These are phyloP conservation scores for Zea mays DNA, from an alignment of 176 grass and related monocot genomes.

Conservation along the genomic window DNA sequence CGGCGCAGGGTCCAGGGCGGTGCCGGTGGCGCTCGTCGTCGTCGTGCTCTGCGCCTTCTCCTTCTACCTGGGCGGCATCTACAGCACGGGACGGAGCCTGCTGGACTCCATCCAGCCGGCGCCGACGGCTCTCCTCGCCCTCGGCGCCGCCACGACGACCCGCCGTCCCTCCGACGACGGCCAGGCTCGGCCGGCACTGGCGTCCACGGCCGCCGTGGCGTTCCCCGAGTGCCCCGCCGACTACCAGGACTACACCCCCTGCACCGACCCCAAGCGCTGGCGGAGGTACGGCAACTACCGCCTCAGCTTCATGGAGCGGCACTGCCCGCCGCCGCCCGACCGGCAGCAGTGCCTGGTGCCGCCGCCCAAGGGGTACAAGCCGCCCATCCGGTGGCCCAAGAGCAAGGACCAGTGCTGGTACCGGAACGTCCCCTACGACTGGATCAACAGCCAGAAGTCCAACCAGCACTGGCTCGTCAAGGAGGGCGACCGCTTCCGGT, in stretches of 20 bases:
- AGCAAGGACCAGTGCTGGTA: constrained; percentile 98
- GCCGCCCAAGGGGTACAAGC: constrained; percentile 78
- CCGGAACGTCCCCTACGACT: constrained; percentile 97
- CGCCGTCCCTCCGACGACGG: neutral
- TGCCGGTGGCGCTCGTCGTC: constrained; percentile 60
- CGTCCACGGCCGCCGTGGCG: neutral
- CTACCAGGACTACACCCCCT: constrained; percentile 92
- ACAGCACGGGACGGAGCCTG: constrained; percentile 59
- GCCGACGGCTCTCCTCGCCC: neutral
- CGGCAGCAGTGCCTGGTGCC: constrained; percentile 79
- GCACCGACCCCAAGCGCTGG: constrained; percentile 91
- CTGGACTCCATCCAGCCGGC: constrained; percentile 39
- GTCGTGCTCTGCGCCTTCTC: constrained; percentile 72
- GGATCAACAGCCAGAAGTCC: constrained; percentile 99
- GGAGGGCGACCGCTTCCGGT: constrained; percentile 82
- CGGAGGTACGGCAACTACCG: constrained; percentile 86
- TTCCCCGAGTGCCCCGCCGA: constrained; percentile 78
- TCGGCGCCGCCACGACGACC: neutral
- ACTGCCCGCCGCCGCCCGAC: constrained; percentile 75
- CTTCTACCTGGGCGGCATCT: constrained; percentile 85
- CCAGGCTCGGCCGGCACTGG: neutral
- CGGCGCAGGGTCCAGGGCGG: constrained; percentile 48
- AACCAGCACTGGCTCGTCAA: constrained; percentile 96
- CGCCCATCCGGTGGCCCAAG: constrained; percentile 93
- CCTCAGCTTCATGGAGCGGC: constrained; percentile 90